A percentile compares a stretch with the other conserved stretches of the same genome.
Evolutionary conservation across 495 filamentous ascomycete species (phyloP).

Genomic region (Neurospora discreta): DNA sequence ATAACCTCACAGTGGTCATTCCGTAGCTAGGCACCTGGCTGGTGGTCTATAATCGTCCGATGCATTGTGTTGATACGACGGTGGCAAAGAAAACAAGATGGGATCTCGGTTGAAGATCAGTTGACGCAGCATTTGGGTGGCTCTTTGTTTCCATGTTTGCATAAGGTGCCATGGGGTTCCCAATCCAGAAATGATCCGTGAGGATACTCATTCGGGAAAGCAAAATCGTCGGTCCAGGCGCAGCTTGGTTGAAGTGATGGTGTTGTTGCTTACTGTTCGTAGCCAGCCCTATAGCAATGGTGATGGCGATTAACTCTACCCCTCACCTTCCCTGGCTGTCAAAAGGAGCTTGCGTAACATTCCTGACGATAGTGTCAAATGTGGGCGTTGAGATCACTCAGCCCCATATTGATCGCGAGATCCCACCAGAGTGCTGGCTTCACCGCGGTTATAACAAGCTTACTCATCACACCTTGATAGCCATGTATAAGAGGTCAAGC

Average conservation of each 20-base stretch:
- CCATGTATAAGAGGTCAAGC: neutral
- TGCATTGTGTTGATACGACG: neutral
- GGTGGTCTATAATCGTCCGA: neutral
- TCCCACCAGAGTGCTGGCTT: neutral
- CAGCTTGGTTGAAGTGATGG: neutral
- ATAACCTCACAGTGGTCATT: slow-evolving; percentile 29
- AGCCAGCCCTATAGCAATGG: neutral
- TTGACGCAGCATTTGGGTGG: neutral
- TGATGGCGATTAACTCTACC: neutral
- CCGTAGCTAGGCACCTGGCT: slow-evolving; percentile 10
- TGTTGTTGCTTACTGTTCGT: neutral
- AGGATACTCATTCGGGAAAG: neutral
- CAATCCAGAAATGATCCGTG: neutral
- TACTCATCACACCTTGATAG: neutral
- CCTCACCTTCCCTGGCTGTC: neutral
- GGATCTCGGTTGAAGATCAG: neutral
- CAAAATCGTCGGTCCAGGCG: neutral
- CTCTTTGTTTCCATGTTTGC: neutral
- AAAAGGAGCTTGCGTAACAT: neutral
- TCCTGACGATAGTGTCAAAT: neutral
- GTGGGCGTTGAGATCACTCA: neutral
- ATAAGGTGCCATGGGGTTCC: neutral
- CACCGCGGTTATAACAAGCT: neutral
- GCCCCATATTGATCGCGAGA: neutral
- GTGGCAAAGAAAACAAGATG: neutral